Evolutionary conservation across 1,284 basidiomycete species (phyloP).

Genomic region (Ceraceosorus guamensis): DNA sequence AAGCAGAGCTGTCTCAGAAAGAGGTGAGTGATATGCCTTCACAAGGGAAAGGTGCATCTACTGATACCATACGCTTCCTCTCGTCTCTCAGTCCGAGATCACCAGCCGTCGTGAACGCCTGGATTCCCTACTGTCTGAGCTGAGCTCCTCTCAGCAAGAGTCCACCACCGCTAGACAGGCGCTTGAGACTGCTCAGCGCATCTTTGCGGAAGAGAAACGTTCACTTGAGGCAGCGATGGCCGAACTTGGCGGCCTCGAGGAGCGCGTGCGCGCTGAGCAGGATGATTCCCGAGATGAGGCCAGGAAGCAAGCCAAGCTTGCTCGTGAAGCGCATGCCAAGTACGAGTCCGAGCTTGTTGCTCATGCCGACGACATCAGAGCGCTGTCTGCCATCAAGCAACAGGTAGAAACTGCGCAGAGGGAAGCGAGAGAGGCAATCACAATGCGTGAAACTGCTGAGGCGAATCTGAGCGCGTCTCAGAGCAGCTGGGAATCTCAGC

Average conservation of each 20-base stretch:
- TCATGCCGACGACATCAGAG: conserved; percentile 67
- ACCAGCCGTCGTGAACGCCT: conserved; percentile 62
- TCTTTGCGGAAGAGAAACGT: conserved; percentile 61
- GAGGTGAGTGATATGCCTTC: conserved; percentile 54
- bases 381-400: conserved; percentile 10
- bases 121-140: conserved; percentile 57
- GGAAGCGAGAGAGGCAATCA: conserved; percentile 58
- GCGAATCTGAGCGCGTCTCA: conserved; percentile 66
- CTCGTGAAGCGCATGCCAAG: conserved; percentile 72
- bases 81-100: conserved; percentile 58
- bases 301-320: conserved; percentile 59
- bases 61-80: neutral
- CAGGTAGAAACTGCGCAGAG: conserved; percentile 63
- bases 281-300: conserved; percentile 48
- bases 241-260: conserved; percentile 36
- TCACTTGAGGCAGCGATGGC: conserved; percentile 43
- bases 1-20: conserved; percentile 51
- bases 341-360: conserved; percentile 72
- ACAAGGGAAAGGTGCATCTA: conserved; percentile 49
- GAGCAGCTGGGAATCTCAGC: conserved; percentile 71
- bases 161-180: conserved; percentile 59
- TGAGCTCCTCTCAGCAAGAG: conserved; percentile 55
- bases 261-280: conserved; percentile 55
- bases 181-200: conserved; percentile 56
- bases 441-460: conserved; percentile 65